Evolutionary conservation across 2,329 filamentous ascomycete species (phyloP), one percentile per base, ranked within the genome.

Genomic region (Penicillium janthinellum): DNA sequence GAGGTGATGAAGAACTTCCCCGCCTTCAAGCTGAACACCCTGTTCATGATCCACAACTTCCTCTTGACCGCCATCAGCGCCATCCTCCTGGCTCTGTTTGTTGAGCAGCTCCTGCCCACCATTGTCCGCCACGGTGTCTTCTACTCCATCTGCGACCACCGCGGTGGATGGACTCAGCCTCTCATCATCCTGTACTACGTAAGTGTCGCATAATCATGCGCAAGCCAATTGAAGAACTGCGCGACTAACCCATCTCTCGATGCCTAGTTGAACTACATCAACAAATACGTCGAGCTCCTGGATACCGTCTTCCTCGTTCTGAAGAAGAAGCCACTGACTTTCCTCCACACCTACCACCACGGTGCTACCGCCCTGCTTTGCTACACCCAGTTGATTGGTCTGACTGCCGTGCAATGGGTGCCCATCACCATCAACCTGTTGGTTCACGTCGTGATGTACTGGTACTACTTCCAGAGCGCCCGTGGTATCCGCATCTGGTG

Each of bases 401-500:
- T 91, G 73, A 98, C 94, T 48, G 86, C 94, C 45, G 94, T 98
- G 58, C 96, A 93, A 62, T 98, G 94, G 94, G 91, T 96, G 57
- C 88, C 90, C 64, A 98, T 98, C 76, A 89, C 87, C 56, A 87
- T 98, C 71, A 98, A 98, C 85, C 82, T 98, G 74, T 87, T 87
- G 65, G 94, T 98, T 57, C 94, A 98, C 81, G 94, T 98, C 60
- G 90, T 97, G 76, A 98, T 98, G 94, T 98, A 98, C 89, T 97
- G 93, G 93, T 98, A 98, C 88, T 98, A 98, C 87, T 98, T 98
- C 89, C 94, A 98, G 85, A 94, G 91, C 74, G 93, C 94, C 57
- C 92, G 94, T 70, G 95, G 95, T 69, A 87, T 98, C 78, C 89
- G 89, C 73, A 95, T 97, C 81, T 97, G 93, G 93, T 98, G 94